phyloP scores from a whole-genome alignment of 1,284 basidiomycete species.

The Mycena citricolor region DNA sequence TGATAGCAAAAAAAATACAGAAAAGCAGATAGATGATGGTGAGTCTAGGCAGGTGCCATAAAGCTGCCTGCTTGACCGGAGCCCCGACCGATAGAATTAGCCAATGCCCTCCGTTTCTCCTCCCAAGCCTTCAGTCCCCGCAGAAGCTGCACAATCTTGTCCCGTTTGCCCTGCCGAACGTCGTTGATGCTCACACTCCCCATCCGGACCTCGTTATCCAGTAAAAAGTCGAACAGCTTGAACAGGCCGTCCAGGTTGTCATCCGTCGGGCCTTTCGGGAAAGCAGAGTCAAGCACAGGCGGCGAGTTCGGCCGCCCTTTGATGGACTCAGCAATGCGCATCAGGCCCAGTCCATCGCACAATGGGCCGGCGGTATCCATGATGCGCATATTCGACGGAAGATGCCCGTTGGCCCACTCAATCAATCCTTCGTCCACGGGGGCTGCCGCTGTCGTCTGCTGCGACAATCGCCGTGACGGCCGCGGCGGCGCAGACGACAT shows the following conservation, averaged over 20 bases:
- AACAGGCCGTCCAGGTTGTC: conserved; percentile 89
- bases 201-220: conserved; percentile 87
- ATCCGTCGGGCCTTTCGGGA: conserved; percentile 65
- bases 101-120: conserved; percentile 61
- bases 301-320: conserved; percentile 67
- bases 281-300: conserved; percentile 75
- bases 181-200: conserved; percentile 90
- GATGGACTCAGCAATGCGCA: conserved; percentile 76
- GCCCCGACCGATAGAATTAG: conserved; percentile 52
- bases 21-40: too few species aligned
- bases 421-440: conserved; percentile 56
- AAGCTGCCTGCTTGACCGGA: conserved; percentile 36
- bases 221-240: conserved; percentile 83
- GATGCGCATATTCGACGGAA: conserved; percentile 71
- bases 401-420: conserved; percentile 83
- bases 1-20: not conserved
- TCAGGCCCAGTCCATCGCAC: conserved; percentile 69
- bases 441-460: conserved; percentile 36
- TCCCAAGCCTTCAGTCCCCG: conserved; percentile 77
- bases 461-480: conserved; percentile 54
- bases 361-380: conserved; percentile 48
- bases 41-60: conserved; percentile 30
- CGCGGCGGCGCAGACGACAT: conserved; percentile 49
- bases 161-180: conserved; percentile 73
- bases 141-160: conserved; percentile 77